phyloP scores from a whole-genome alignment of 2,329 filamentous ascomycete genomes.

The Penicillium sp. region DNA sequence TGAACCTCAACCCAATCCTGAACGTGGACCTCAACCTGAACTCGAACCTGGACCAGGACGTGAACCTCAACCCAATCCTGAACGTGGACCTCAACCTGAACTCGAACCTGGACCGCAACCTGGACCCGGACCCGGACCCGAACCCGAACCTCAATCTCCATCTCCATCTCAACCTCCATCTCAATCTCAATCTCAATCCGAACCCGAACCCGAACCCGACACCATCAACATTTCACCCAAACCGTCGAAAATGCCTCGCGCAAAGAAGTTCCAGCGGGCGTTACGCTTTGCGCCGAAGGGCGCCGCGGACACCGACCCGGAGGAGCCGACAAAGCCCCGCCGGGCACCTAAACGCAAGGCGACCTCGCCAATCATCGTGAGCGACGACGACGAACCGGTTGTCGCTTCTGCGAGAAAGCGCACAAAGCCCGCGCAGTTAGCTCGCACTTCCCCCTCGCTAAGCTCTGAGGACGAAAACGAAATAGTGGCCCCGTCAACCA shows the following conservation, averaged over 20 bases:
- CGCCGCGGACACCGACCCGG: background rate
- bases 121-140: too few relatives aligned
- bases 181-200: too few relatives aligned
- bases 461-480: background rate
- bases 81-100: too few relatives aligned
- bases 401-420: constrained; percentile 26
- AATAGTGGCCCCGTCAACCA: constrained; percentile 1
- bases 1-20: too few relatives aligned
- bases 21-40: too few relatives aligned
- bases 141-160: too few relatives aligned
- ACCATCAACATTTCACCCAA: background rate
- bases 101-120: too few relatives aligned
- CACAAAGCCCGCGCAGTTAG: constrained; percentile 7
- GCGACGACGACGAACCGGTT: constrained; percentile 28
- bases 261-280: background rate
- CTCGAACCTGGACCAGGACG: too few relatives aligned
- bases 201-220: too few relatives aligned
- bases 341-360: constrained; percentile 33
- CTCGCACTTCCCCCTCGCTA: background rate
- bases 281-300: background rate
- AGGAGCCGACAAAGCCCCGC: constrained; percentile 20
- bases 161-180: too few relatives aligned
- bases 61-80: too few relatives aligned
- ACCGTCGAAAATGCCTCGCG: background rate
- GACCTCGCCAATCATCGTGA: constrained; percentile 26